These are phyloP conservation scores for Sporisorium iseilematis-ciliati DNA, from an alignment of 1,284 basidiomycete species.

Conservation along the genomic window DNA sequence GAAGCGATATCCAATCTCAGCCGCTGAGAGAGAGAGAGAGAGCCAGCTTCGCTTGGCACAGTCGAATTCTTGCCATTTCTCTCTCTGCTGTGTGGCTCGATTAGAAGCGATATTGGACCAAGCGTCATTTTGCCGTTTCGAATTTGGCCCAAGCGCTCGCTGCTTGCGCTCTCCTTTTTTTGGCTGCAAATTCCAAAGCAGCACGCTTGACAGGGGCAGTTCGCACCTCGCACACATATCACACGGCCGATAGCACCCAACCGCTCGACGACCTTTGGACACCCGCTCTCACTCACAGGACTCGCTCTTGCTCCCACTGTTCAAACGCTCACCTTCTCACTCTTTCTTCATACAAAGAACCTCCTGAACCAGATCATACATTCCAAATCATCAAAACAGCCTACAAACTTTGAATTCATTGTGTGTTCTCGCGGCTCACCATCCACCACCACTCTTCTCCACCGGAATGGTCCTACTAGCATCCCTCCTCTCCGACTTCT, in stretches of 20 bases:
- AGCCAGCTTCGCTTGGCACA: neutral
- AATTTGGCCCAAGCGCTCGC: conserved; percentile 20
- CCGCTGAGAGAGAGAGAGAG: neutral
- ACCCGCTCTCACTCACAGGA: too few relatives aligned
- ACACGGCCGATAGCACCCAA: conserved; percentile 24
- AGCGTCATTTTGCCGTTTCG: conserved; percentile 10
- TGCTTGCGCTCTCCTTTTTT: neutral
- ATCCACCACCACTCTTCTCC: conserved; percentile 64
- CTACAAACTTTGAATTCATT: neutral
- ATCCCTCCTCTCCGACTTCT: conserved; percentile 53
- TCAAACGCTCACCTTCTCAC: neutral
- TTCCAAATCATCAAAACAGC: conserved; percentile 7
- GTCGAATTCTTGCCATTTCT: conserved; percentile 8
- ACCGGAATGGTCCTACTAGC: conserved; percentile 62
- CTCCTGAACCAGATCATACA: neutral
- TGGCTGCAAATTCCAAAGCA: neutral
- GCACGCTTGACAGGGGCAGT: conserved; percentile 22
- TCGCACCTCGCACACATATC: neutral
- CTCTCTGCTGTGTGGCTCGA: conserved; percentile 3
- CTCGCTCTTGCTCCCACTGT: neutral
- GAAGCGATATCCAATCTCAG: conserved; percentile 1
- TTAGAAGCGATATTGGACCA: conserved; percentile 10
- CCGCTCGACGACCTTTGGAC: too few relatives aligned
- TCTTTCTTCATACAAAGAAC: too few relatives aligned
- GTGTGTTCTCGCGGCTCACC: conserved; percentile 35